Evolutionary conservation across 192 early-diverging fungal genomes (phyloP).

Genomic region (Hyaloraphidium curvatum): DNA sequence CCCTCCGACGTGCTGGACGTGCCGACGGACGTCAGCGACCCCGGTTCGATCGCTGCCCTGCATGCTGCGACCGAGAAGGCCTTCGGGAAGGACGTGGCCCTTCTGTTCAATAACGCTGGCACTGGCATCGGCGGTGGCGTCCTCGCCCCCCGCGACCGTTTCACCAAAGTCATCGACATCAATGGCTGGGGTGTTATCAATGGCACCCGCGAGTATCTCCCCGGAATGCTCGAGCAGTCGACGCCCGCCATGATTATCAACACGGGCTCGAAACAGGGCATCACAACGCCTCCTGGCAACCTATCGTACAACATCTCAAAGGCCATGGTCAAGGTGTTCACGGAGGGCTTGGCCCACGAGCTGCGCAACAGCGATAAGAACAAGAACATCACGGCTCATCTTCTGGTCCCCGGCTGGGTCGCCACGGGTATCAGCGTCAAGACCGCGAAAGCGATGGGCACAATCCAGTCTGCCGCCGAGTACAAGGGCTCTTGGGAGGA

Average conservation of each 20-base stretch:
- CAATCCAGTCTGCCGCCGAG: no score
- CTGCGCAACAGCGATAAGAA: not conserved
- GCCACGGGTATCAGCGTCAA: not conserved
- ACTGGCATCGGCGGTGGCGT: not conserved
- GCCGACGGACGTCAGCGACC: not conserved
- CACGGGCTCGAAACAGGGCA: constrained; percentile 3
- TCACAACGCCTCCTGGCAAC: not conserved
- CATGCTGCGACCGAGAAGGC: not conserved
- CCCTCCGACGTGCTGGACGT: no score
- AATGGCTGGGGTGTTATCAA: constrained; percentile 1
- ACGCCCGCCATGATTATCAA: not conserved
- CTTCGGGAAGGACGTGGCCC: not conserved
- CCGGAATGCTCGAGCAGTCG: not conserved
- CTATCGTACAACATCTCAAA: constrained; percentile 1
- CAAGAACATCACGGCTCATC: not conserved
- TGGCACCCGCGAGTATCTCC: not conserved
- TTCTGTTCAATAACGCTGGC: not conserved
- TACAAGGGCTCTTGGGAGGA: not conserved
- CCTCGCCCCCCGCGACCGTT: not conserved
- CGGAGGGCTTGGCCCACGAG: constrained; percentile 1
- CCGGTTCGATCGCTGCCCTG: not conserved
- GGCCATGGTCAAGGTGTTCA: not conserved
- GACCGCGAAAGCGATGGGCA: not conserved
- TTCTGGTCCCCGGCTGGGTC: constrained; percentile 1
- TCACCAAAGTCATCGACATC: not conserved